Evolutionary conservation across 495 filamentous ascomycete genomes (phyloP).

Genomic region (Aspergillus bridgeri): DNA sequence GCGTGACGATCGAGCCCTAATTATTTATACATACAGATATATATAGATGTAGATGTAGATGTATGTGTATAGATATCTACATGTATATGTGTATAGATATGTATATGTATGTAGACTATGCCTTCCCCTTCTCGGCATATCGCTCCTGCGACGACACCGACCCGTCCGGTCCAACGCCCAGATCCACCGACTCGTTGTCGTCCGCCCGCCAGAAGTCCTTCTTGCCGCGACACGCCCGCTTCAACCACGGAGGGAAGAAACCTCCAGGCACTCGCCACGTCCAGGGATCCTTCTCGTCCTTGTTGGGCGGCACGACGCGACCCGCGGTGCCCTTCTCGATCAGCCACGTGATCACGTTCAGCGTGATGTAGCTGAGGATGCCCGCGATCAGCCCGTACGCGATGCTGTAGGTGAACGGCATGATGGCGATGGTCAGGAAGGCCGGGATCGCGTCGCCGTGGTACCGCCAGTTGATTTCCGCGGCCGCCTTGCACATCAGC

Average conservation of each 20-base stretch:
- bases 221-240: slow-evolving; percentile 58
- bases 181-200: slow-evolving; percentile 23
- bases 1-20: neutral
- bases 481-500: slow-evolving; percentile 71
- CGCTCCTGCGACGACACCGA: slow-evolving; percentile 16
- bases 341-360: slow-evolving; percentile 64
- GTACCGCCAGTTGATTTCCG: slow-evolving; percentile 83
- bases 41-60: no score
- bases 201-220: slow-evolving; percentile 60
- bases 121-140: slow-evolving; percentile 13
- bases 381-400: slow-evolving; percentile 77
- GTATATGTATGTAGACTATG: no score
- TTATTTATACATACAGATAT: no score
- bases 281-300: slow-evolving; percentile 71
- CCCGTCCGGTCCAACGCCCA: slow-evolving; percentile 7
- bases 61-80: no score
- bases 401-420: slow-evolving; percentile 86
- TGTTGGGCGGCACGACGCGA: slow-evolving; percentile 66
- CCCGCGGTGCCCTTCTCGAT: slow-evolving; percentile 61
- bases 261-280: slow-evolving; percentile 65
- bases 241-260: slow-evolving; percentile 66
- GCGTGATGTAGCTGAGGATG: slow-evolving; percentile 66
- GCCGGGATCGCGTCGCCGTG: slow-evolving; percentile 74
- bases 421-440: slow-evolving; percentile 73
- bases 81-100: no score